A percentile compares a stretch with the other conserved stretches of the same genome.
phyloP scores from a whole-genome alignment of 768 basidiomycete genomes.

The Tremella mesenterica region DNA sequence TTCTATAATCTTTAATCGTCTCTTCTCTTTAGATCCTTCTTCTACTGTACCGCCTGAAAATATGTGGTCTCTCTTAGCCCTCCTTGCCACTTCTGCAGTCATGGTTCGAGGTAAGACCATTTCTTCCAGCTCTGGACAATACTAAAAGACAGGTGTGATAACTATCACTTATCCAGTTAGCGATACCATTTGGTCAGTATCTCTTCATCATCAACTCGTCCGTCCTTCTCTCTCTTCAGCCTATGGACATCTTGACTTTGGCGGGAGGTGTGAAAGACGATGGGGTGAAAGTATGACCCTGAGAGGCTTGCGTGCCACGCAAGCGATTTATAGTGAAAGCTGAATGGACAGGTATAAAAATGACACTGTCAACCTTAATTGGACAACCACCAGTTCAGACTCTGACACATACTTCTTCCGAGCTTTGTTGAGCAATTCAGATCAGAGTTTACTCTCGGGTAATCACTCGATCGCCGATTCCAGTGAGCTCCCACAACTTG shows the following conservation, averaged over 20 bases:
- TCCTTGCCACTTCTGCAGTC: too few species aligned
- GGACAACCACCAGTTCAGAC: constrained; percentile 20
- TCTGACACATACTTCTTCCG: constrained; percentile 32
- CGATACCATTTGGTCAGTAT: constrained; percentile 16
- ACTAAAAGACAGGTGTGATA: too few species aligned
- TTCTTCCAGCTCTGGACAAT: too few species aligned
- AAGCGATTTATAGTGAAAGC: background rate
- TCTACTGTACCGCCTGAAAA: too few species aligned
- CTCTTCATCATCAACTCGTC: background rate
- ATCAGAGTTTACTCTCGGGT: constrained; percentile 16
- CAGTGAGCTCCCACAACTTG: constrained; percentile 16
- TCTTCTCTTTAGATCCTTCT: too few species aligned
- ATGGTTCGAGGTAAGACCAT: too few species aligned
- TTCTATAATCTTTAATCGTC: too few species aligned
- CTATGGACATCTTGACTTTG: background rate
- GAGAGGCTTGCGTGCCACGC: too few species aligned
- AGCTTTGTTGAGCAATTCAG: constrained; percentile 19
- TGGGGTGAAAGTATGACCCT: too few species aligned
- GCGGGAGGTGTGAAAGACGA: background rate
- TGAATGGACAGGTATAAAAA: constrained; percentile 27
- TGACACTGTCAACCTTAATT: constrained; percentile 33
- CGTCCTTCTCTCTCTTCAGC: background rate
- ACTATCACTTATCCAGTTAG: constrained; percentile 17
- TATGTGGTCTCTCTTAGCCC: too few species aligned
- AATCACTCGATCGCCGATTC: constrained; percentile 31